A percentile compares a stretch with the other conserved stretches of the same genome.
Conservation (phyloP, 768 basidiomycete species). For the Termitomyces sp. region DNA sequence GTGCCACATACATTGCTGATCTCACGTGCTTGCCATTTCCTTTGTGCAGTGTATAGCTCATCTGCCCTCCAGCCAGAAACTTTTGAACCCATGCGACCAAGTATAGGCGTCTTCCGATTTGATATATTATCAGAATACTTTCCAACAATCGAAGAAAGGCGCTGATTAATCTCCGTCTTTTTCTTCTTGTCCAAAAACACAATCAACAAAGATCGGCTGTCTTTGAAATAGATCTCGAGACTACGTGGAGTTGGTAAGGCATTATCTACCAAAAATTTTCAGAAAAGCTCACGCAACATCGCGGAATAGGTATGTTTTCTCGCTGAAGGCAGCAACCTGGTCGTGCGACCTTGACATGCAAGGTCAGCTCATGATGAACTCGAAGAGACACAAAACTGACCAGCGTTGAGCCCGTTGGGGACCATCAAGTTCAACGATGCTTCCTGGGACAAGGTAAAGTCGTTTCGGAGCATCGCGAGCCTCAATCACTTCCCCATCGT, state of each 20-base stretch:
- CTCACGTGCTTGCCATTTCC: constrained; percentile 86
- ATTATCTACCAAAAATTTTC: background rate
- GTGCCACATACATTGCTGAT: constrained; percentile 76
- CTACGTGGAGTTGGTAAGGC: constrained; percentile 34
- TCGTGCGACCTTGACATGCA: constrained; percentile 61
- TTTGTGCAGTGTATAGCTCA: constrained; percentile 68
- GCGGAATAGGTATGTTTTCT: constrained; percentile 84
- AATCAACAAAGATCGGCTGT: constrained; percentile 82
- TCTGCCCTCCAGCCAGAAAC: constrained; percentile 52
- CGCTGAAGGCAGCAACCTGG: constrained; percentile 75
- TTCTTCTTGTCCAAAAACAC: constrained; percentile 74
- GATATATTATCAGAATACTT: constrained; percentile 41
- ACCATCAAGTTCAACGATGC: constrained; percentile 75
- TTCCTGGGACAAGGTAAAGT: constrained; percentile 82
- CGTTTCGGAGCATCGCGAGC: constrained; percentile 81
- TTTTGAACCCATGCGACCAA: constrained; percentile 52
- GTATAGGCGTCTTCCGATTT: constrained; percentile 54
- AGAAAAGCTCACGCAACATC: constrained; percentile 77
- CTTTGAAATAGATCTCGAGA: constrained; percentile 90
- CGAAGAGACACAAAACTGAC: constrained; percentile 38
- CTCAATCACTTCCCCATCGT: constrained; percentile 87
- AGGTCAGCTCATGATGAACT: background rate
- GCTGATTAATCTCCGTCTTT: constrained; percentile 57
- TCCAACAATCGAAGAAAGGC: constrained; percentile 47
- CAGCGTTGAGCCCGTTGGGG: constrained; percentile 82